phyloP scores from a whole-genome alignment of 441 rosid species.

The Hura crepitans region DNA sequence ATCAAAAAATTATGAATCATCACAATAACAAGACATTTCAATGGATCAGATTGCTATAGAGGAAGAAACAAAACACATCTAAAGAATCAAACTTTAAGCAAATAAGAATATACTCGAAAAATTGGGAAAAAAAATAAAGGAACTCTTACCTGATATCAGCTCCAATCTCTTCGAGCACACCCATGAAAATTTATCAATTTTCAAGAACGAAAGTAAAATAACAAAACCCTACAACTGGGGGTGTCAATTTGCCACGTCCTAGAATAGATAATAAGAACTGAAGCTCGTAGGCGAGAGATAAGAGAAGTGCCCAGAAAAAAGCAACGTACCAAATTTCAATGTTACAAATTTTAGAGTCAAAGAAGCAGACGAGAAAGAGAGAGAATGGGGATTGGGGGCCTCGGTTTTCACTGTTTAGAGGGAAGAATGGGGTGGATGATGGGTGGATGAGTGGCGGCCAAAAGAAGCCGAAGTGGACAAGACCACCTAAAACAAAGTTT shows the following conservation, averaged over 20 bases:
- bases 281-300: neutral
- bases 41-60: neutral
- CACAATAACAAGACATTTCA: neutral
- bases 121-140: neutral
- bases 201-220: neutral
- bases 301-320: neutral
- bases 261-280: neutral
- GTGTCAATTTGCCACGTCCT: neutral
- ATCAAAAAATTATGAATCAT: neutral
- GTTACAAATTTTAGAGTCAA: neutral
- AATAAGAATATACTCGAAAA: neutral
- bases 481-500: neutral
- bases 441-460: conserved; percentile 1
- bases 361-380: neutral
- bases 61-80: neutral
- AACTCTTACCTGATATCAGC: conserved; percentile 44
- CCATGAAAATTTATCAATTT: conserved; percentile 26
- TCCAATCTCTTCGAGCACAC: conserved; percentile 48
- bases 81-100: neutral
- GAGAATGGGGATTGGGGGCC: neutral
- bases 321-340: conserved; percentile 11
- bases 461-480: neutral
- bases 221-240: conserved; percentile 19
- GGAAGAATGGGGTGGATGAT: neutral
- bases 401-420: too few species aligned